Base-by-base conservation (phyloP, 2,329 filamentous ascomycete genomes). In the Monilinia fructigena region DNA sequence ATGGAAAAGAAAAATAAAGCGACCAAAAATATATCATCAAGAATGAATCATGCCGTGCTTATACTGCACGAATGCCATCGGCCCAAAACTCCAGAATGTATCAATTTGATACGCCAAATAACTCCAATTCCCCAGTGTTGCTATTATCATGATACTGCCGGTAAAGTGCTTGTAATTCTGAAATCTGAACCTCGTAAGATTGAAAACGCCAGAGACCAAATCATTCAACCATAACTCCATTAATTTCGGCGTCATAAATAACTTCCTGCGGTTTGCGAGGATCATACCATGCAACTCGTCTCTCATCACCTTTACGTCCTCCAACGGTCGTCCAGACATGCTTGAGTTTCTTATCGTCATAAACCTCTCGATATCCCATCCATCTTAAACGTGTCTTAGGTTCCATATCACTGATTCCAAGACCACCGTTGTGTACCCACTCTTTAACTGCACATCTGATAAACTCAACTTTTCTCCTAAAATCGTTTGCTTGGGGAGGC, bases 381-480 rank as follows among this genome's bases (percentile, higher is more conserved):
- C 86, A 89, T 71, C 84, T 80, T 35, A 87, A 78, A 20, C 86
- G 80, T 14, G 81, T 64, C 80, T 72, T 68, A 2, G 72, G 80
- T 68, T 79, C 80, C 82, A 88, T 87, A 69, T 83, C 80, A 70
- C 85, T 86, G 75, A 86, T 87, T 63, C 91, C 91, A 42, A 93
- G 78, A 2, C 91, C 91, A 3, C 86, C 87, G 72, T 89, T 88
- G 65, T 76, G 73, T 16, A 87, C 84, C 91, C 91, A 94, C 75
- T 92, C 89, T 70, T 83, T 83, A 14, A 92, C 82, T 20, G 92
- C 83, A 62, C 83, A 79, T 70, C 84, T 82, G 72, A 93, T 86
- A 75, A 93, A 93, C 67, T 87, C 83, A 66, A 94, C 83, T 80
- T 94, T 94, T 72, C 82, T 82, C 45, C 88, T 85, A 75, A 94